Conservation (phyloP, 1,284 basidiomycete genomes). For the Rhodofomes roseus region DNA sequence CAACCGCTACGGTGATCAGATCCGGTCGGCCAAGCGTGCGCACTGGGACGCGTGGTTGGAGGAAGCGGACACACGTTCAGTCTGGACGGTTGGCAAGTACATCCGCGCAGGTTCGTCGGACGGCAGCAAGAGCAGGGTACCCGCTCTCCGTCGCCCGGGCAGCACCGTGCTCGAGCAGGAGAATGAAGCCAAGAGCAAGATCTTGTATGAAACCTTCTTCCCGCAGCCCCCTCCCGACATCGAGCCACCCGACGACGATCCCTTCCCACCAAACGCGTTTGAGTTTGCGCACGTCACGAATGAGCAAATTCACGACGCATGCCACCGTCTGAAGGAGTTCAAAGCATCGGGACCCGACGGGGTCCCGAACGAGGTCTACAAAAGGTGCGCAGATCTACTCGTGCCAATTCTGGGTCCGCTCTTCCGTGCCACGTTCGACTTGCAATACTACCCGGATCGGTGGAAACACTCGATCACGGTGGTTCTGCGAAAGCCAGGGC, state of each 20-base stretch:
- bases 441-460: slow-evolving; percentile 25
- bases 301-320: slow-evolving; percentile 16
- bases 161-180: neutral
- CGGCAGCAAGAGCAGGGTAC: slow-evolving; percentile 29
- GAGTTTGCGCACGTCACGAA: slow-evolving; percentile 16
- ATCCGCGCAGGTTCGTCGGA: slow-evolving; percentile 24
- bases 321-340: slow-evolving; percentile 19
- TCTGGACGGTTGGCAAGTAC: slow-evolving; percentile 34
- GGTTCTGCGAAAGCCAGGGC: slow-evolving; percentile 37
- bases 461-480: slow-evolving; percentile 33
- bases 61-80: slow-evolving; percentile 13
- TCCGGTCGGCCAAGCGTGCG: slow-evolving; percentile 29
- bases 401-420: slow-evolving; percentile 24
- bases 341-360: slow-evolving; percentile 36
- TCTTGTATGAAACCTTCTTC: too few species aligned
- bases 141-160: slow-evolving; percentile 16
- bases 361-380: slow-evolving; percentile 21
- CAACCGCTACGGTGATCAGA: slow-evolving; percentile 28
- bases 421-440: slow-evolving; percentile 25
- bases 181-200: slow-evolving; percentile 27
- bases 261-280: slow-evolving; percentile 17
- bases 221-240: slow-evolving; percentile 10
- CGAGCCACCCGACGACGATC: slow-evolving; percentile 12
- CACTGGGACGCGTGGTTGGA: slow-evolving; percentile 35
- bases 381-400: slow-evolving; percentile 22